Conservation (phyloP, 2,329 filamentous ascomycete genomes). For the Cyanodermella asteris region DNA sequence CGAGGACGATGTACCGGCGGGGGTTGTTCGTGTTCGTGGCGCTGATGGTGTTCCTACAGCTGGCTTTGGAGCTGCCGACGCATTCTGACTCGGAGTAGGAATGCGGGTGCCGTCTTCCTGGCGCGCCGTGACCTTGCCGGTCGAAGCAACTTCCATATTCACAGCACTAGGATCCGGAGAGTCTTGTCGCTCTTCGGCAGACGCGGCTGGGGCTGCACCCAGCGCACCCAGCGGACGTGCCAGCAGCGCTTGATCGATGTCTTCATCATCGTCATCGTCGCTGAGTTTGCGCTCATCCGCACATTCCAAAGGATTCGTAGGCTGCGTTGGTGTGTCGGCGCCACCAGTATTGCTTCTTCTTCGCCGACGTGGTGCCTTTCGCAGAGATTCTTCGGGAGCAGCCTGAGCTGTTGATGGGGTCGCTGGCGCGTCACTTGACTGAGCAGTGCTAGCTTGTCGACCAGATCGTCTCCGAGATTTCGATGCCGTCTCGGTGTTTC, state of each 20-base stretch:
- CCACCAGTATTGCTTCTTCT: conserved; percentile 30
- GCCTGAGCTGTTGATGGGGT: conserved; percentile 18
- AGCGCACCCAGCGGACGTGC: too few relatives aligned
- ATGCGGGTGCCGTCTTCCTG: conserved; percentile 82
- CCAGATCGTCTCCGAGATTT: conserved; percentile 8
- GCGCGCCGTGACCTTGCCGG: conserved; percentile 70
- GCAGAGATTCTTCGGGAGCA: conserved; percentile 37
- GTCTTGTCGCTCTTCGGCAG: conserved; percentile 78
- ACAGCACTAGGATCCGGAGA: conserved; percentile 72
- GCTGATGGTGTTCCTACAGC: conserved; percentile 3
- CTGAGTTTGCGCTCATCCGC: conserved; percentile 75
- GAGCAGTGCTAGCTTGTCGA: conserved; percentile 5
- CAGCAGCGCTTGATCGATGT: too few relatives aligned
- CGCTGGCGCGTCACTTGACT: conserved; percentile 24
- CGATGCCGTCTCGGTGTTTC: conserved; percentile 10
- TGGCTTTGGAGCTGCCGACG: conserved; percentile 21
- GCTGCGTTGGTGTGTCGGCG: conserved; percentile 31
- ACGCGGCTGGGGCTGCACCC: conserved; percentile 51
- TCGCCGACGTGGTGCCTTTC: conserved; percentile 41
- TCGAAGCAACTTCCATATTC: conserved; percentile 70
- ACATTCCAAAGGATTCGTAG: conserved; percentile 62
- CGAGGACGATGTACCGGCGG: conserved; percentile 14
- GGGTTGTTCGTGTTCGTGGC: conserved; percentile 12
- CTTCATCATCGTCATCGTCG: conserved; percentile 42
- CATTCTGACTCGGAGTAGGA: conserved; percentile 51